phyloP scores from a whole-genome alignment of 2,329 filamentous ascomycete species.

The Fusarium pseudoanthophilum region DNA sequence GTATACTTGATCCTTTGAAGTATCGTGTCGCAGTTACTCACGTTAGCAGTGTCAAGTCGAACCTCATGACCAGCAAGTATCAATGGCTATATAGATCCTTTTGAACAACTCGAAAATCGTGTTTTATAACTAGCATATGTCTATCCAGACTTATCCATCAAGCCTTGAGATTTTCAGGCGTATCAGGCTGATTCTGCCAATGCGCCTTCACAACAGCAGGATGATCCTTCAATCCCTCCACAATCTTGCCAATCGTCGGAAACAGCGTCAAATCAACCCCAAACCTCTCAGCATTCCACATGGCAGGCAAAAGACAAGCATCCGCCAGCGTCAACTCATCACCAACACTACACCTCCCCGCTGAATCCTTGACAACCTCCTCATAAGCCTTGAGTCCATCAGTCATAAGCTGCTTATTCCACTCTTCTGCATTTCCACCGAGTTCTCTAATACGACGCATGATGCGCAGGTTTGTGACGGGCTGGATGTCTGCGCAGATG shows the following conservation, averaged over 20 bases:
- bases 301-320: constrained; percentile 66
- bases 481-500: constrained; percentile 68
- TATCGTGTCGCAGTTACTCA: too few relatives aligned
- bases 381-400: constrained; percentile 69
- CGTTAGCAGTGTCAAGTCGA: too few relatives aligned
- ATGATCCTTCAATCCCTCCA: constrained; percentile 57
- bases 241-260: constrained; percentile 59
- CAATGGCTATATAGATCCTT: too few relatives aligned
- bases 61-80: too few relatives aligned
- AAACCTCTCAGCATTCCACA: constrained; percentile 66
- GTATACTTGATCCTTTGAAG: too few relatives aligned
- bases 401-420: constrained; percentile 63
- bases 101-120: too few relatives aligned
- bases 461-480: constrained; percentile 67
- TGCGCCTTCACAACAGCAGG: constrained; percentile 63
- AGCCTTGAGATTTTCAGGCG: constrained; percentile 48
- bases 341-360: constrained; percentile 65
- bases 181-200: constrained; percentile 65
- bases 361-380: constrained; percentile 48
- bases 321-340: constrained; percentile 68
- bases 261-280: constrained; percentile 63
- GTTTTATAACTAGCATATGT: too few relatives aligned
- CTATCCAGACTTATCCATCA: too few relatives aligned
- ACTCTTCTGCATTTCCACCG: constrained; percentile 56
- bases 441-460: constrained; percentile 60